Conservation (phyloP, 306 rosid genomes). For the Vachellia collinsii region DNA sequence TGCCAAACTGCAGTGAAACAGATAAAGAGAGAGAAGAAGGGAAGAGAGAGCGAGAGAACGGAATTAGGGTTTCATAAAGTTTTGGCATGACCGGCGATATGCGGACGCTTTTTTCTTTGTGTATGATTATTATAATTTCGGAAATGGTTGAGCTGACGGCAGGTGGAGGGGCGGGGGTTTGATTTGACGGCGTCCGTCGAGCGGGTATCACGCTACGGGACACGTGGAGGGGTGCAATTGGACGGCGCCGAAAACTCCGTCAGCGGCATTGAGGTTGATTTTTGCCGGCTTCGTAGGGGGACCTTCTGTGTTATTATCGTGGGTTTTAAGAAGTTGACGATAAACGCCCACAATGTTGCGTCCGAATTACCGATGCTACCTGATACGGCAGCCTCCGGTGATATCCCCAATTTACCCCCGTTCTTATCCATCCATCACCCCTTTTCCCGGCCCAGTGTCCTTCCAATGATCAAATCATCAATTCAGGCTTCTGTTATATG, state of each 20-base stretch:
- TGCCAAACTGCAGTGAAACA: not conserved
- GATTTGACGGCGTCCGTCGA: conserved; percentile 52
- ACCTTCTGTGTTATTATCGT: conserved; percentile 32
- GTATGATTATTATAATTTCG: not conserved
- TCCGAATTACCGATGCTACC: conserved; percentile 40
- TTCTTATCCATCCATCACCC: not conserved
- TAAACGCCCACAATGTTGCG: conserved; percentile 46
- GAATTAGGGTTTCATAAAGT: not conserved
- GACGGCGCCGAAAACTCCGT: conserved; percentile 28
- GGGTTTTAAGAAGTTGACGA: conserved; percentile 38
- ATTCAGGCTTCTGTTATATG: no score
- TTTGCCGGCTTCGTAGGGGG: conserved; percentile 55
- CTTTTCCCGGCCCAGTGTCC: not conserved
- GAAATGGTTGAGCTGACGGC: conserved; percentile 48
- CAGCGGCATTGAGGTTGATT: conserved; percentile 54
- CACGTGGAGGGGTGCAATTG: conserved; percentile 56
- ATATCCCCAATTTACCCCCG: not conserved
- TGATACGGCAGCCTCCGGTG: not conserved
- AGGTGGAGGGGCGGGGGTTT: conserved; percentile 39
- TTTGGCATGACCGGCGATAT: conserved; percentile 1
- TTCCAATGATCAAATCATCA: not conserved
- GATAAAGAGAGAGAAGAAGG: not conserved
- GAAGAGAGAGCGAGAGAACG: not conserved
- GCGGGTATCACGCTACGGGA: conserved; percentile 19
- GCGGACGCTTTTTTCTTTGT: not conserved